Evolutionary conservation across 495 filamentous ascomycete genomes (phyloP), one percentile per base, ranked within the genome.

Genomic region (Neurospora sp.): DNA sequence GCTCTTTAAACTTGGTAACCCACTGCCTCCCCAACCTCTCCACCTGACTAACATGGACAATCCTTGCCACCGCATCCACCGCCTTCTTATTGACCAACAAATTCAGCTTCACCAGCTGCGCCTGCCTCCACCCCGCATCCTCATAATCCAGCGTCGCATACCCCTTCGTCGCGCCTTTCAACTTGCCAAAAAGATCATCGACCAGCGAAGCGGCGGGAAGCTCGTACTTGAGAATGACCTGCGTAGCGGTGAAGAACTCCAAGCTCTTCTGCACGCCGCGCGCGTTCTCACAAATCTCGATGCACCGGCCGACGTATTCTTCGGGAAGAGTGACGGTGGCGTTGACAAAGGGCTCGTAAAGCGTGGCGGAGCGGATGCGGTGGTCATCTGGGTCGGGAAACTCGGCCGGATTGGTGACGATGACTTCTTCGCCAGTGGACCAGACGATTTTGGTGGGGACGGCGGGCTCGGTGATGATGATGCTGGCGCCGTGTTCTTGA

Each of bases 1-100:
- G 94, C 82, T 97, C 90, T 80, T 97, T 98, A 85, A 99, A 98
- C 82, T 97, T 98, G 24, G 87, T 90, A 13, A 98, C 96, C 96
- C 96, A 99, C 74, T 89, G 84, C 73, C 91, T 86, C 28, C 94
- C 96, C 15, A 96, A 83, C 34, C 92, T 85, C 11, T 92, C 88
- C 0, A 89, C 90, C 83, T 97, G 93, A 45, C 90, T 92, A 71
- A 83, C 79, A 76, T 99, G 96, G 45, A 99, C 89, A 5, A 99
- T 89, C 66, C 94, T 89, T 21, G 94, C 88, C n/a, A 99, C 92
- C 8, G 96, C 96, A 82, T 99, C 96, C 8, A 99, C 96, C 1
- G 96, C 91, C 48, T 87, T 39, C 81, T 94, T 94, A 83, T 98
- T 99, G 74, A 99, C 96, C 8, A 98, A 86, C 10, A 99, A 83